These are phyloP conservation scores for Magnusiomyces tetraspermus DNA, from an alignment of 1,139 yeast genomes.

Conservation along the genomic window DNA sequence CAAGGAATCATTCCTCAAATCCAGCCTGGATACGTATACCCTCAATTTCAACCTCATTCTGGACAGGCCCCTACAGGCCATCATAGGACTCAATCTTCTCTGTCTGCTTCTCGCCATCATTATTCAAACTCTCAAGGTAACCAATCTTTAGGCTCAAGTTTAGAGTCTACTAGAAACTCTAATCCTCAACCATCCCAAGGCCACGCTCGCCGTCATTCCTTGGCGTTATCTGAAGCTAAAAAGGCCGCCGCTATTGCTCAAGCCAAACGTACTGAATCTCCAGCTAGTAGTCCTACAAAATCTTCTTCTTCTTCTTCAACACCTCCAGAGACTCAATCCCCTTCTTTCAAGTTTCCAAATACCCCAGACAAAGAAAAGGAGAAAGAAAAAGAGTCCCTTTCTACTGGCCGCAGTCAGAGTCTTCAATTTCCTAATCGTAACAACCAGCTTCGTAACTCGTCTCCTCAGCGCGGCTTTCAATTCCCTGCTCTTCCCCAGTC, in stretches of 20 bases:
- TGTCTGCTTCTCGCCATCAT: constrained; percentile 14
- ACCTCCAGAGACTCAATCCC: constrained; percentile 17
- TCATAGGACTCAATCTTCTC: constrained; percentile 31
- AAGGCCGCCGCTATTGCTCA: constrained; percentile 92
- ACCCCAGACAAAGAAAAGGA: constrained; percentile 28
- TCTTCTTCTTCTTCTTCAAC: constrained; percentile 19
- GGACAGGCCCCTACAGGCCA: constrained; percentile 20
- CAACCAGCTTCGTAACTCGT: constrained; percentile 24
- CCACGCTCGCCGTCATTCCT: constrained; percentile 83
- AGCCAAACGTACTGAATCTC: constrained; percentile 36
- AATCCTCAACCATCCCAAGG: constrained; percentile 35
- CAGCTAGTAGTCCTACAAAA: constrained; percentile 6
- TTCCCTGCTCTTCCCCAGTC: constrained; percentile 34
- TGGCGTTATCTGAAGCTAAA: constrained; percentile 91
- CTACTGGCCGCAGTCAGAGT: constrained; percentile 20
- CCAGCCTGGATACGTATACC: constrained; percentile 22
- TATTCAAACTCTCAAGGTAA: constrained; percentile 8
- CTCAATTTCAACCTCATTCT: constrained; percentile 23
- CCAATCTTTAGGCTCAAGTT: constrained; percentile 12
- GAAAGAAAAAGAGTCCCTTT: constrained; percentile 4
- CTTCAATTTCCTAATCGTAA: constrained; percentile 18
- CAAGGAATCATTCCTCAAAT: constrained; percentile 16
- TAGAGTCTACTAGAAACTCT: neutral
- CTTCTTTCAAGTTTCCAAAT: constrained; percentile 47
- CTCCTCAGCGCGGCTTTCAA: constrained; percentile 36